Base-by-base conservation (phyloP, 306 rosid genomes). In the Aeschynomene evenia region DNA sequence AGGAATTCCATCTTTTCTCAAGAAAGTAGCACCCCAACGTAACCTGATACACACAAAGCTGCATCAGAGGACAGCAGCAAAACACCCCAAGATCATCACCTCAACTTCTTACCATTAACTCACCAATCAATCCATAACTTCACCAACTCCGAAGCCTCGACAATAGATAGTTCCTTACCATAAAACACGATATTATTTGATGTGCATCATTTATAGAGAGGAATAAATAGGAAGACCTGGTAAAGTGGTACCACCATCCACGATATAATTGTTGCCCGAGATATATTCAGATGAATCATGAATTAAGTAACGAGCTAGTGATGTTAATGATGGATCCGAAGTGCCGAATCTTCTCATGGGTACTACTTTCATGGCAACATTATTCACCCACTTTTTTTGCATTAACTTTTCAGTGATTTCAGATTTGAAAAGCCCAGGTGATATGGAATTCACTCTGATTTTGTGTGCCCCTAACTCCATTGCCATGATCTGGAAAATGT, bases 201-300 rank as follows among this genome's bases (percentile, higher is more conserved):
- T n/a, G n/a, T n/a, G n/a, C n/a, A n/a, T 15, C 2, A 15, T 2
- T 77, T 76, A 87, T 16, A 92, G 82, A 51, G 96, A 89, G 13
- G 98, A 92, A 74, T 68, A 92, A 68, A 88, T 86, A 40, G 96
- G 96, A 24, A 92, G 54, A 13, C 98, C 93, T 0, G 93, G 79
- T 71, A 92, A 72, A 48, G 91, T 83, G 21, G 15, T 76, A n/a
- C 96, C 98, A 0, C 91, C 89, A 1, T 90, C 96, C 0, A 62
- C 91, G 6, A 86, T 75, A 77, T 81, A 92, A 45, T 70, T 55
- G 67, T 90, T 90, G 54, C 96, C 96, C 0, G 96, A 73, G 11
- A 88, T 87, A 45, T 89, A 89, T n/a, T 48, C 77, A 37, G 96
- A 88, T 53, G 93, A 88, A 49, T 90, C 96, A 23, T 90, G 96